Percentiles rank a stretch among this genome's conserved stretches.
phyloP scores from a whole-genome alignment of 192 early-diverging fungal genomes.

The Coemansia javaensis region DNA sequence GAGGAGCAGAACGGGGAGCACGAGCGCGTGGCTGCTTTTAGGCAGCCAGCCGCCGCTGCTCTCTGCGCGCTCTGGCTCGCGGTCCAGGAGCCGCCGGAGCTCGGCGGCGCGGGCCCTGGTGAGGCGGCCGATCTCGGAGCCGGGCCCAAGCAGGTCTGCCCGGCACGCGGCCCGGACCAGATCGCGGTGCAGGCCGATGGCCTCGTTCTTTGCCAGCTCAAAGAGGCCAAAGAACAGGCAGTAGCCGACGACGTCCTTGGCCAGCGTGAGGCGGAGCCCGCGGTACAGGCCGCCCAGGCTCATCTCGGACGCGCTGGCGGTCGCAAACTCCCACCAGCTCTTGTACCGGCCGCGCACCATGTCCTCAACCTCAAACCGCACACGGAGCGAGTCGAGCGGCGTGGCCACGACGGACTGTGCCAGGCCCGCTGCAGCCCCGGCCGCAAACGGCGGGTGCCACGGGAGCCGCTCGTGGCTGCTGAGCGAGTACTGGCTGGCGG shows the following conservation, averaged over 20 bases:
- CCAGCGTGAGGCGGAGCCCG: constrained; percentile 41
- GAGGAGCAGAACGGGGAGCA: constrained; percentile 35
- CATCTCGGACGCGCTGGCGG: constrained; percentile 34
- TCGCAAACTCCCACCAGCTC: constrained; percentile 64
- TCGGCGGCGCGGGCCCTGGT: constrained; percentile 24
- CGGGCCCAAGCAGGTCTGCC: constrained; percentile 9
- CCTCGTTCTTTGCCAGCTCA: constrained; percentile 69
- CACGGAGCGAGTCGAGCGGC: constrained; percentile 67
- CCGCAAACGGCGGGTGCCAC: constrained; percentile 43
- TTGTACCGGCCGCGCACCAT: constrained; percentile 64
- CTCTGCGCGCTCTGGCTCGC: constrained; percentile 23
- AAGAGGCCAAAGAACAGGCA: constrained; percentile 74
- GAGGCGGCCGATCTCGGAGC: constrained; percentile 20
- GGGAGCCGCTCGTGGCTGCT: constrained; percentile 16
- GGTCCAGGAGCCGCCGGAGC: constrained; percentile 27
- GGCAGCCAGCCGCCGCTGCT: constrained; percentile 33
- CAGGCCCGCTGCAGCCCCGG: constrained; percentile 63
- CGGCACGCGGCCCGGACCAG: constrained; percentile 36
- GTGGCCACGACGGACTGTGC: constrained; percentile 70
- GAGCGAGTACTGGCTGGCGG: constrained; percentile 43
- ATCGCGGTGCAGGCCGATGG: constrained; percentile 58
- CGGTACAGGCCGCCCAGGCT: constrained; percentile 33
- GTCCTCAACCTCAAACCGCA: constrained; percentile 71
- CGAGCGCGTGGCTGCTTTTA: constrained; percentile 10
- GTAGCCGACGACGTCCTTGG: constrained; percentile 66